Percentiles rank a stretch among this genome's conserved stretches.
Conservation (phyloP, 805 yeast genomes). For the Saturnispora sanitii region DNA sequence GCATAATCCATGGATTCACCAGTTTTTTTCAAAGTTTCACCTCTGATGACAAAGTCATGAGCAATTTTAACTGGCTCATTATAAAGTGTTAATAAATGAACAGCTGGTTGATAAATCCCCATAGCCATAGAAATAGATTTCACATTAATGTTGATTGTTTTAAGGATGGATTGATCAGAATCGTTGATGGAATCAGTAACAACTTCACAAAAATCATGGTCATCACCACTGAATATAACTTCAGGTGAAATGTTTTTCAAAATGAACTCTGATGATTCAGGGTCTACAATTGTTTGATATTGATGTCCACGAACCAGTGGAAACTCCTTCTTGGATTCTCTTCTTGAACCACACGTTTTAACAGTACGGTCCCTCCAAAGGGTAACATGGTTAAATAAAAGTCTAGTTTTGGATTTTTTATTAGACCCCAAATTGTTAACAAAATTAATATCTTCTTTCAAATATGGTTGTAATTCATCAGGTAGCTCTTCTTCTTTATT, state of each 20-base stretch:
- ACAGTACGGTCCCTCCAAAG: slow-evolving; percentile 50
- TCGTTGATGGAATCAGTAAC: slow-evolving; percentile 34
- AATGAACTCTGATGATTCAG: slow-evolving; percentile 46
- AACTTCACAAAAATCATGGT: slow-evolving; percentile 88
- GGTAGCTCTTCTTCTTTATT: slow-evolving; percentile 32
- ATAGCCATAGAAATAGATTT: slow-evolving; percentile 87
- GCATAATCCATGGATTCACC: slow-evolving; percentile 29
- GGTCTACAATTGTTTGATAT: slow-evolving; percentile 76
- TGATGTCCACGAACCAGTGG: slow-evolving; percentile 72
- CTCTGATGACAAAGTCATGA: slow-evolving; percentile 21
- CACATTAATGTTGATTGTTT: slow-evolving; percentile 29
- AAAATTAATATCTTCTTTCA: slow-evolving; percentile 29
- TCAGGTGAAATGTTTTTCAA: slow-evolving; percentile 52
- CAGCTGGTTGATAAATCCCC: slow-evolving; percentile 41
- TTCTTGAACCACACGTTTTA: slow-evolving; percentile 60
- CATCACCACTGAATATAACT: slow-evolving; percentile 83
- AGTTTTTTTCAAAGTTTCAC: slow-evolving; percentile 16
- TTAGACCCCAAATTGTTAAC: slow-evolving; percentile 16
- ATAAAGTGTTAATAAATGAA: slow-evolving; percentile 27
- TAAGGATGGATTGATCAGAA: background rate
- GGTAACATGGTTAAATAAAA: slow-evolving; percentile 82
- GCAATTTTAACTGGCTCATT: slow-evolving; percentile 10
- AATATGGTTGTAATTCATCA: slow-evolving; percentile 40
- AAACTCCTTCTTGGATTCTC: slow-evolving; percentile 60
- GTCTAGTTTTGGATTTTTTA: slow-evolving; percentile 36